Evolutionary conservation across 495 filamentous ascomycete genomes (phyloP).

Genomic region (Geoglossum glabrum): DNA sequence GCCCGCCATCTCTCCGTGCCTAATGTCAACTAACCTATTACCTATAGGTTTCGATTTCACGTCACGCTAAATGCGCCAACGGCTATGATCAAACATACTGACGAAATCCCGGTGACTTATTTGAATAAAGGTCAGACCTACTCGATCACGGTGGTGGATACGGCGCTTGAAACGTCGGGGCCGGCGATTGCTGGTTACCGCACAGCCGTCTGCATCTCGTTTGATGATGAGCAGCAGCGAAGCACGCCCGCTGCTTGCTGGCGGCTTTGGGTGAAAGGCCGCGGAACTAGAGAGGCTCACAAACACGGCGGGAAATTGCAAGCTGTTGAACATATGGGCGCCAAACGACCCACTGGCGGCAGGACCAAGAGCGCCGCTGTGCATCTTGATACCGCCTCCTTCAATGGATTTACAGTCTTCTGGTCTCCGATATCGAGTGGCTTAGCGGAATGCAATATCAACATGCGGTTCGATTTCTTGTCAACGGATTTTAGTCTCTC

Average conservation of each 20-base stretch:
- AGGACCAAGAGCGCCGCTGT: constrained; percentile 20
- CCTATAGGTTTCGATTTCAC: constrained; percentile 67
- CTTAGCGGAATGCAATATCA: constrained; percentile 41
- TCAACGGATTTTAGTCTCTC: constrained; percentile 97
- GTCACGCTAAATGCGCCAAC: constrained; percentile 85
- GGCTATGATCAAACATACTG: constrained; percentile 74
- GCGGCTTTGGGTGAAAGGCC: constrained; percentile 88
- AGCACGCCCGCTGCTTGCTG: constrained; percentile 64
- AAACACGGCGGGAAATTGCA: constrained; percentile 69
- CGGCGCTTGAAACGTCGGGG: constrained; percentile 19
- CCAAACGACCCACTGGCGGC: constrained; percentile 42
- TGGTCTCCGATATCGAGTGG: constrained; percentile 46
- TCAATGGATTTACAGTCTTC: constrained; percentile 76
- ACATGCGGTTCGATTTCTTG: constrained; percentile 84
- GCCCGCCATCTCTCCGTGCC: too few species aligned
- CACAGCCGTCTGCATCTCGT: constrained; percentile 75
- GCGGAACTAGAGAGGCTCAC: constrained; percentile 73
- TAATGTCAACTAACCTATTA: too few species aligned
- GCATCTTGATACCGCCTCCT: constrained; percentile 62
- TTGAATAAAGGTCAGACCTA: constrained; percentile 94
- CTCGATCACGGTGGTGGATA: constrained; percentile 58
- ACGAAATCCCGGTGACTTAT: constrained; percentile 86
- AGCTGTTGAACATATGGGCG: constrained; percentile 82
- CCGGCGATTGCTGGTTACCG: constrained; percentile 34
- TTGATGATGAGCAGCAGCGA: constrained; percentile 80